Base-by-base conservation (phyloP, 129 eudicot species). In the Mikania micrantha region DNA sequence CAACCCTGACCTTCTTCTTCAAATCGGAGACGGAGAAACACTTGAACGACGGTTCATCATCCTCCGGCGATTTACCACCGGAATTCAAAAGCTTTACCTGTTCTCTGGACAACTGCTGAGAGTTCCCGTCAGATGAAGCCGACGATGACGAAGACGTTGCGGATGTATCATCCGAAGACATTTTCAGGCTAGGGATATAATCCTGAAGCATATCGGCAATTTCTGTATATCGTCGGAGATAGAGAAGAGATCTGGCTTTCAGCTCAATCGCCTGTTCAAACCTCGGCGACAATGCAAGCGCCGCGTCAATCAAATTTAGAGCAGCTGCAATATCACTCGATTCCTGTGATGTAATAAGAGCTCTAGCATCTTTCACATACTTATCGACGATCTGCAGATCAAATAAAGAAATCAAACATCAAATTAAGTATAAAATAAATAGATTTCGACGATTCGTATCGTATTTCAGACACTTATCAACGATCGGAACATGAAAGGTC, bases 11-110 rank as follows among this genome's bases (percentile, higher is more conserved):
- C 25, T 86, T 89, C 77, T 87, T 94, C 85, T 90, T 94, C 88
- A 94, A 83, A 79, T 94, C 97, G n/a, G 97, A 86, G 21, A 87
- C 97, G 16, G 97, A 94, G 52, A 94, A 94, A 64, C 99, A 94
- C 87, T 79, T 86, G 65, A 85, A 83, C 57, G 74, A 53, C 24
- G 91, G 77, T 64, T 85, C 87, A 22, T 38, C 59, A 1, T 63
- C 72, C 19, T 77, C 73, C 77, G 86, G 78, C 7, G 90, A 83
- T 74, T 64, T 71, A 64, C 76, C 83, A 1, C 74, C 78, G 24
- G 83, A 60, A 0, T 83, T 67, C 40, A 93, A 78, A 19, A 88
- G 88, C 83, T 78, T 91, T 17, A 79, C 84, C 7, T 88, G 78
- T 66, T 88, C 98, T 20, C 84, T 78, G 0, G 84, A 75, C 17